Conservation (phyloP, 2,329 filamentous ascomycete species). For the Camillea tinctor region DNA sequence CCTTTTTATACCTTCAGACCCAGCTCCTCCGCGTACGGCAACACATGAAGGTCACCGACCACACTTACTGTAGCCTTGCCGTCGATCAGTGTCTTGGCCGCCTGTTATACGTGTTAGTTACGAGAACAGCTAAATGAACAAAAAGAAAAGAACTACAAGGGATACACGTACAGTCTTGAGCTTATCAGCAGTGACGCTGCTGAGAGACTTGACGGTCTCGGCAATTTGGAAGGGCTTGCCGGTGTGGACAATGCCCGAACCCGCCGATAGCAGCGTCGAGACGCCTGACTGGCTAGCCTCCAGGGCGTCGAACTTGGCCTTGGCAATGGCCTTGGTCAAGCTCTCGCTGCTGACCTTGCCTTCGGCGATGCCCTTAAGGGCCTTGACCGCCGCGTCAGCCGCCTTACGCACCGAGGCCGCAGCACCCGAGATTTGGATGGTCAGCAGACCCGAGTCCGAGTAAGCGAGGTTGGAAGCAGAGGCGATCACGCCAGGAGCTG, state of each 20-base stretch:
- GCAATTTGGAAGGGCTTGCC: slow-evolving; percentile 82
- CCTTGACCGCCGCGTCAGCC: slow-evolving; percentile 74
- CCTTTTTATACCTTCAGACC: slow-evolving; percentile 83
- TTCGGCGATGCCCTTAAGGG: slow-evolving; percentile 76
- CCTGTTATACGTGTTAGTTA: slow-evolving; percentile 51
- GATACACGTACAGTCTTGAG: slow-evolving; percentile 73
- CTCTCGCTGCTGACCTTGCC: slow-evolving; percentile 80
- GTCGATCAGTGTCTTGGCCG: slow-evolving; percentile 82
- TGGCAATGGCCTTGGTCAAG: slow-evolving; percentile 85
- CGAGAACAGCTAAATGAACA: slow-evolving; percentile 1
- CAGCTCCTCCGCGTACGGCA: slow-evolving; percentile 92
- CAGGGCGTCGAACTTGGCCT: slow-evolving; percentile 89
- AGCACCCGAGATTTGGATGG: slow-evolving; percentile 75
- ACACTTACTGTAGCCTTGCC: slow-evolving; percentile 85
- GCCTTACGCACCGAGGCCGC: slow-evolving; percentile 71
- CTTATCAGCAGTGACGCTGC: slow-evolving; percentile 78
- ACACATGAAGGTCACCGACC: slow-evolving; percentile 85
- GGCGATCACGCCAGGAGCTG: slow-evolving; percentile 64
- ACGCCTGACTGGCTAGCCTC: slow-evolving; percentile 77
- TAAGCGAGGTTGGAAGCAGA: slow-evolving; percentile 78
- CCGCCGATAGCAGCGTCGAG: slow-evolving; percentile 77
- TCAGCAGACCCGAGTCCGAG: slow-evolving; percentile 90
- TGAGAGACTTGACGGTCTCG: slow-evolving; percentile 74
- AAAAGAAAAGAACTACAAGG: slow-evolving; percentile 1
- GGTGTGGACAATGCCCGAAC: slow-evolving; percentile 77